Conservation (phyloP, 768 basidiomycete genomes). For the Grammothele lineata region DNA sequence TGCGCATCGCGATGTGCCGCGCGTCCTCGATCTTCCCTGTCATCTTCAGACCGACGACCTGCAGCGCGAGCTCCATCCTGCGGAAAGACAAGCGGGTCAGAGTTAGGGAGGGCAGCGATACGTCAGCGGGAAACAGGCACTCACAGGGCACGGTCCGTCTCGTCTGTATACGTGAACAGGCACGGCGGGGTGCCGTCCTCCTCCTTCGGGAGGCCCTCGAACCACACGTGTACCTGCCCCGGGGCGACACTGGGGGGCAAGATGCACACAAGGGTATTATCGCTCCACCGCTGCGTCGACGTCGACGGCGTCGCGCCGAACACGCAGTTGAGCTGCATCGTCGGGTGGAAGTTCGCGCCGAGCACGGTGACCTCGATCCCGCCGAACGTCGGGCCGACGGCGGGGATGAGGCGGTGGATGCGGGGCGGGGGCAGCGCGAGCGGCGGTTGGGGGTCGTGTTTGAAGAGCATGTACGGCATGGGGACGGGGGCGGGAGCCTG, state of each 20-base stretch:
- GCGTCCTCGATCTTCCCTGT: constrained; percentile 93
- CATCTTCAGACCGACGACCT: constrained; percentile 95
- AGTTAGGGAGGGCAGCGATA: constrained; percentile 1
- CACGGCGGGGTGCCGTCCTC: constrained; percentile 52
- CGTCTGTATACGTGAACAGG: constrained; percentile 88
- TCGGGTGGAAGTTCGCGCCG: constrained; percentile 84
- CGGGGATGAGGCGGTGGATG: constrained; percentile 83
- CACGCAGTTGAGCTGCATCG: constrained; percentile 66
- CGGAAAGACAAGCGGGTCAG: not conserved
- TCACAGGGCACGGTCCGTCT: constrained; percentile 84
- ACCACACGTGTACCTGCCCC: constrained; percentile 88
- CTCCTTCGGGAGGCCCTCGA: constrained; percentile 68
- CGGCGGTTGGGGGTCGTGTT: constrained; percentile 44
- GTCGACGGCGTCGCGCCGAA: constrained; percentile 84
- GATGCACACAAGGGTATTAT: constrained; percentile 88
- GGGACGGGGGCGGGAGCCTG: not conserved
- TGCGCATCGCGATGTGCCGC: constrained; percentile 88
- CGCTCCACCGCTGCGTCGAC: constrained; percentile 87
- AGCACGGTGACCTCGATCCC: constrained; percentile 94
- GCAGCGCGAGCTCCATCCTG: constrained; percentile 93
- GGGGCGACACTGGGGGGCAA: constrained; percentile 78
- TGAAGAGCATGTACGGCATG: constrained; percentile 46
- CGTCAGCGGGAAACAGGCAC: constrained; percentile 32
- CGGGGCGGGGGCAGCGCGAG: constrained; percentile 54
- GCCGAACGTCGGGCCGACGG: constrained; percentile 81